A percentile compares a stretch with the other conserved stretches of the same genome.
phyloP scores from a whole-genome alignment of 2,329 filamentous ascomycete species.

The Juglanconis sp. region DNA sequence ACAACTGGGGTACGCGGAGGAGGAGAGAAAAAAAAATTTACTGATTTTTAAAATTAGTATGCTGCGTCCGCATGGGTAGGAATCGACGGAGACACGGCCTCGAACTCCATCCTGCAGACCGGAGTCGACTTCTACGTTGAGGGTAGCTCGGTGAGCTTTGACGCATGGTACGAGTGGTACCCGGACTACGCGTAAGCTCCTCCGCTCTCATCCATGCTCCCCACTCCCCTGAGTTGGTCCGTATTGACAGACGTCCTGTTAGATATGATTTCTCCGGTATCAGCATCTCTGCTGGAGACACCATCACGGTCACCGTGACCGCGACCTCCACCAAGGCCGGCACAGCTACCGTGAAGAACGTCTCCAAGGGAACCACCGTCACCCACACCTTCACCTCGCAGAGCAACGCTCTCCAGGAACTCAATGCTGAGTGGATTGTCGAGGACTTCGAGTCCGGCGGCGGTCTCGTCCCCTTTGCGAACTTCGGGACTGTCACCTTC shows the following conservation, averaged over 20 bases:
- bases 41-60: slow-evolving; percentile 26
- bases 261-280: slow-evolving; percentile 23
- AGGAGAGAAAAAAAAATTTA: too few species aligned
- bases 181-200: slow-evolving; percentile 43
- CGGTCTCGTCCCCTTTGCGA: slow-evolving; percentile 40
- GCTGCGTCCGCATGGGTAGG: slow-evolving; percentile 57
- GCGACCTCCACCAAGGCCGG: slow-evolving; percentile 41
- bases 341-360: slow-evolving; percentile 44
- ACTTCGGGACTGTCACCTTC: slow-evolving; percentile 47
- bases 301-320: slow-evolving; percentile 28
- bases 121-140: slow-evolving; percentile 53
- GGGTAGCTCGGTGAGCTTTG: slow-evolving; percentile 39
- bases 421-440: slow-evolving; percentile 63
- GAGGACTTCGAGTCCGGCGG: slow-evolving; percentile 46
- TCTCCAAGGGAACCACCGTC: slow-evolving; percentile 45
- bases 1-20: too few species aligned
- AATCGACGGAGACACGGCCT: slow-evolving; percentile 57
- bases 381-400: slow-evolving; percentile 48
- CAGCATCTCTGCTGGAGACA: slow-evolving; percentile 22
- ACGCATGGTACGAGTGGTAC: slow-evolving; percentile 62
- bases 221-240: not conserved
- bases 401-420: slow-evolving; percentile 43
- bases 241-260: not conserved
- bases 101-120: slow-evolving; percentile 51
- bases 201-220: not conserved